A percentile compares a stretch with the other conserved stretches of the same genome.
Conservation (phyloP, 2,329 filamentous ascomycete species). For the Colletotrichum sp. region DNA sequence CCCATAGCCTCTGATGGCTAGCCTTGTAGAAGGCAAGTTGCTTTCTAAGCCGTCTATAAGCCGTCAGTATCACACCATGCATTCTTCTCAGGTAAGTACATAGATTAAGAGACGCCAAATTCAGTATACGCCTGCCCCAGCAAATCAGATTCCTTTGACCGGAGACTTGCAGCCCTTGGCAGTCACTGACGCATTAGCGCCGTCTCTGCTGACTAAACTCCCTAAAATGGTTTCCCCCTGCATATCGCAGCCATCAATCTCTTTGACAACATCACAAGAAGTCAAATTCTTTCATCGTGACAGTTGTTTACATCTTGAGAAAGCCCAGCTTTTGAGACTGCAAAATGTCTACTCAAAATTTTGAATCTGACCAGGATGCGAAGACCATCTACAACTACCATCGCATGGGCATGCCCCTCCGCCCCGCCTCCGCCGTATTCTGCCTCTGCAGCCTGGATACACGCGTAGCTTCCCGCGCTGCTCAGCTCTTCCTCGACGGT, state of each 20-base stretch:
- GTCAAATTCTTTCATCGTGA: background rate
- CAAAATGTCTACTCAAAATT: background rate
- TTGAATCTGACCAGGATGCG: slow-evolving; percentile 33
- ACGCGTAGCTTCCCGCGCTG: slow-evolving; percentile 47
- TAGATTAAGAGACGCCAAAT: background rate
- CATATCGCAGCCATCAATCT: background rate
- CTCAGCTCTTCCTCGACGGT: slow-evolving; percentile 45
- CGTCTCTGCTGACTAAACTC: background rate
- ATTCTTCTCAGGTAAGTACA: background rate
- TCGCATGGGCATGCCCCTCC: slow-evolving; percentile 40
- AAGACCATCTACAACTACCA: slow-evolving; percentile 49
- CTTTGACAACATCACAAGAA: background rate
- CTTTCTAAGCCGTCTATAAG: background rate
- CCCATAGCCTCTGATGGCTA: background rate
- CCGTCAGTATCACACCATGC: background rate
- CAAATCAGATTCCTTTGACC: background rate
- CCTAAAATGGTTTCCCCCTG: background rate
- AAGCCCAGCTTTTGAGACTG: background rate
- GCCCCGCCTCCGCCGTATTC: slow-evolving; percentile 47
- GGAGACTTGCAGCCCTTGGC: background rate
- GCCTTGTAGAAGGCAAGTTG: background rate
- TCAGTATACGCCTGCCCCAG: background rate
- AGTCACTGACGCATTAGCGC: background rate
- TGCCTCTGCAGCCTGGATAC: slow-evolving; percentile 53
- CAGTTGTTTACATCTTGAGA: background rate